phyloP scores from a whole-genome alignment of 73 alveolate genomes.

The Paramecium bursaria region DNA sequence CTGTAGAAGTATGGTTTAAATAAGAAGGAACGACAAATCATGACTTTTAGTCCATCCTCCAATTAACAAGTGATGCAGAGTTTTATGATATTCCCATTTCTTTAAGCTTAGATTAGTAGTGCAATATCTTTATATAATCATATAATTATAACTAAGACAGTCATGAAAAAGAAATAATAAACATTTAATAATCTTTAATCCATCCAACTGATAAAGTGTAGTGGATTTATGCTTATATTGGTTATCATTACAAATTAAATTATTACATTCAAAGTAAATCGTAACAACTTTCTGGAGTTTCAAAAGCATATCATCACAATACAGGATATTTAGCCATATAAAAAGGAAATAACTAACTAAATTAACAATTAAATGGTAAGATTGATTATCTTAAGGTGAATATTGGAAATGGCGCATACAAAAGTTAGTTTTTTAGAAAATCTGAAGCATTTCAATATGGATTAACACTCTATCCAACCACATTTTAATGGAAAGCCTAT shows the following conservation, averaged over 20 bases:
- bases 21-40: neutral
- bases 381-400: constrained; percentile 25
- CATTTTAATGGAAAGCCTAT: constrained; percentile 20
- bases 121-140: neutral
- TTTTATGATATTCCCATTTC: neutral
- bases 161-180: neutral
- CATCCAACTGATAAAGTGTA: constrained; percentile 9
- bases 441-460: constrained; percentile 35
- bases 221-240: constrained; percentile 25
- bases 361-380: neutral
- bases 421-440: neutral
- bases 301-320: constrained; percentile 5
- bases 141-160: neutral
- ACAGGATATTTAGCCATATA: neutral
- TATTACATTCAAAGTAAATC: constrained; percentile 42
- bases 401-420: neutral
- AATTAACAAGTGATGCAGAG: neutral
- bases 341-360: neutral
- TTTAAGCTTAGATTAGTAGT: neutral
- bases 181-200: neutral
- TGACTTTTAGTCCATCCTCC: too few relatives aligned
- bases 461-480: constrained; percentile 21
- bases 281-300: neutral
- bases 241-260: neutral
- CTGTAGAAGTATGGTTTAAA: neutral